These are phyloP conservation scores for Pseudonitzschia pungens DNA, from an alignment of 108 stramenopile species.

Conservation along the genomic window DNA sequence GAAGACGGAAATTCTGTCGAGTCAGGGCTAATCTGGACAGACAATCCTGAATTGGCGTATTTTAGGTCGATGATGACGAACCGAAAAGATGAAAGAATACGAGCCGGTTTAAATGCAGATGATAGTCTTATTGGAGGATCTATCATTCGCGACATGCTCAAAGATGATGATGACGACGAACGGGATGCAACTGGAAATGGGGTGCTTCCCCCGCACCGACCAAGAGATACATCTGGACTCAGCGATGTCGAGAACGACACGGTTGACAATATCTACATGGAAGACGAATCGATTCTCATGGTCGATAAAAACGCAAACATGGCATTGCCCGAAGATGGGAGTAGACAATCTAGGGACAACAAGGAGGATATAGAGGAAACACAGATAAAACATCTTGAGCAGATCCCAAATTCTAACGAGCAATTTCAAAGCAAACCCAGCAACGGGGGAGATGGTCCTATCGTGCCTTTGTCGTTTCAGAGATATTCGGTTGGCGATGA, in stretches of 20 bases:
- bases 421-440: not conserved
- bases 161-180: not conserved
- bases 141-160: constrained; percentile 4
- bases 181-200: not conserved
- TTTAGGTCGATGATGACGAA: constrained; percentile 31
- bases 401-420: not conserved
- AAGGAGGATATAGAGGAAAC: not conserved
- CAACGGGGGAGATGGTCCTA: not conserved
- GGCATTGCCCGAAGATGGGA: constrained; percentile 7
- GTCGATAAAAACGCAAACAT: not conserved
- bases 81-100: not conserved
- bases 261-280: constrained; percentile 11
- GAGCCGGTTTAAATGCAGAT: not conserved
- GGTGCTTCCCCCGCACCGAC: not conserved
- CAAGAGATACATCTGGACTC: constrained; percentile 15
- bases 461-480: too few species aligned
- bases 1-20: constrained; percentile 10
- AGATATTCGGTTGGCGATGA: too few species aligned
- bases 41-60: constrained; percentile 40
- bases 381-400: not conserved
- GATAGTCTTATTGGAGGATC: constrained; percentile 23
- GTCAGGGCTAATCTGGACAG: constrained; percentile 31
- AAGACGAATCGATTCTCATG: constrained; percentile 4
- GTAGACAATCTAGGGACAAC: not conserved
- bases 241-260: constrained; percentile 1